Evolutionary conservation across 108 stramenopile species (phyloP).

Genomic region (Cyclotella baltica): DNA sequence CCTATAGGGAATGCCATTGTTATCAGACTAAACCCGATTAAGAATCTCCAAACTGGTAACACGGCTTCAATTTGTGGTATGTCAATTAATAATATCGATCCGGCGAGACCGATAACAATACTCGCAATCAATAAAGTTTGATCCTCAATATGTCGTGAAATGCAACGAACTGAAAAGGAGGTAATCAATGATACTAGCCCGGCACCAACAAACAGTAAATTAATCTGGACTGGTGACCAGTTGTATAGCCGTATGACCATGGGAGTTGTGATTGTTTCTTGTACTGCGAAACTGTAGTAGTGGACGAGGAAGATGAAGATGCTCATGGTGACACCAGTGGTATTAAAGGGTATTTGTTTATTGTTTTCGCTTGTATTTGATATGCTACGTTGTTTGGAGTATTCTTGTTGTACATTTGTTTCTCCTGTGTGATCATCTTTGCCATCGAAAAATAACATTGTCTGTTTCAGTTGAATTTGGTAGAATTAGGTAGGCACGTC

Average conservation of each 20-base stretch:
- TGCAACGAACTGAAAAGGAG: slow-evolving; percentile 26
- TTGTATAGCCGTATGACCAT: slow-evolving; percentile 27
- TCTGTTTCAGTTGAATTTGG: not conserved
- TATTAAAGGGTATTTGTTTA: slow-evolving; percentile 28
- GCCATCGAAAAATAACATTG: slow-evolving; percentile 34
- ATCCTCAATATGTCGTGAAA: slow-evolving; percentile 40
- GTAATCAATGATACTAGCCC: slow-evolving; percentile 46
- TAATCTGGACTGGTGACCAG: slow-evolving; percentile 36
- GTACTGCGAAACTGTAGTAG: slow-evolving; percentile 57
- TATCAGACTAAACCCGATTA: slow-evolving; percentile 48
- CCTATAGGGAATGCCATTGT: slow-evolving; percentile 59
- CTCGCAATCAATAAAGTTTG: slow-evolving; percentile 34
- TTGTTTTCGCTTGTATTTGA: slow-evolving; percentile 2
- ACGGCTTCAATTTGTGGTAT: slow-evolving; percentile 13
- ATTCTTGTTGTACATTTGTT: not conserved
- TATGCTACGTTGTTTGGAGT: not conserved
- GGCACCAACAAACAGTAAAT: slow-evolving; percentile 43
- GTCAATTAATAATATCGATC: slow-evolving; percentile 47
- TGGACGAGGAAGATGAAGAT: slow-evolving; percentile 50
- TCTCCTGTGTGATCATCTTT: slow-evolving; percentile 36
- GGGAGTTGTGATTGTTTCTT: slow-evolving; percentile 59
- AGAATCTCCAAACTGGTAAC: slow-evolving; percentile 45
- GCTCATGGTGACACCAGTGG: slow-evolving; percentile 39
- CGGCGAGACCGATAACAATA: slow-evolving; percentile 39
- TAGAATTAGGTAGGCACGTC: not conserved